Conservation (phyloP, 2,329 filamentous ascomycete genomes). For the Sclerotinia subarctica region DNA sequence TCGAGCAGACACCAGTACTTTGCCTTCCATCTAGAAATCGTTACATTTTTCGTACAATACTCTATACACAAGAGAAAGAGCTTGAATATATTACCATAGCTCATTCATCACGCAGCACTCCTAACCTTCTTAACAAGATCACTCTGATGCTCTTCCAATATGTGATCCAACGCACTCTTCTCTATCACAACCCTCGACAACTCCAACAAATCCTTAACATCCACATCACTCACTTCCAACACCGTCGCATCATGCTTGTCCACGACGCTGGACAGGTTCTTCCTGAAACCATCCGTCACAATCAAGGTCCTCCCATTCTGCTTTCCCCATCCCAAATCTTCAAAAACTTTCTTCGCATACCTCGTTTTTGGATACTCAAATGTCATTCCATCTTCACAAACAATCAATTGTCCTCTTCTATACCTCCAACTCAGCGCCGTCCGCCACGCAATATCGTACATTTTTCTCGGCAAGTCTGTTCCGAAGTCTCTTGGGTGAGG, state of each 20-base stretch:
- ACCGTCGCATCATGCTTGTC: slow-evolving; percentile 62
- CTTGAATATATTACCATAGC: slow-evolving; percentile 7
- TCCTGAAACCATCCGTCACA: slow-evolving; percentile 61
- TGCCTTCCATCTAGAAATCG: slow-evolving; percentile 7
- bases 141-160: slow-evolving; percentile 70
- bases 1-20: not conserved
- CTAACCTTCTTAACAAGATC: slow-evolving; percentile 47
- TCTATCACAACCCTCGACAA: slow-evolving; percentile 84
- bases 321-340: slow-evolving; percentile 64
- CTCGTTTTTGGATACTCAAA: slow-evolving; percentile 52
- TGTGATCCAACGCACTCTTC: slow-evolving; percentile 69
- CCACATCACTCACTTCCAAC: slow-evolving; percentile 72
- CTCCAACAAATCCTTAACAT: slow-evolving; percentile 92
- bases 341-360: slow-evolving; percentile 66
- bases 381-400: slow-evolving; percentile 76
- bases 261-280: slow-evolving; percentile 65
- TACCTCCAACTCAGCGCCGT: slow-evolving; percentile 92
- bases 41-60: slow-evolving; percentile 18
- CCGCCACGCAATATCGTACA: slow-evolving; percentile 94
- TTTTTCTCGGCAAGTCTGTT: slow-evolving; percentile 77
- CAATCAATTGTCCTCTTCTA: slow-evolving; percentile 77
- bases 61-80: slow-evolving; percentile 13
- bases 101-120: slow-evolving; percentile 28
- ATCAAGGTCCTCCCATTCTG: slow-evolving; percentile 68
- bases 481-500: slow-evolving; percentile 89